Evolutionary conservation across 75 land plant species (phyloP), one percentile per base, ranked within the genome.

Genomic region (Sequoiadendron giganteum): DNA sequence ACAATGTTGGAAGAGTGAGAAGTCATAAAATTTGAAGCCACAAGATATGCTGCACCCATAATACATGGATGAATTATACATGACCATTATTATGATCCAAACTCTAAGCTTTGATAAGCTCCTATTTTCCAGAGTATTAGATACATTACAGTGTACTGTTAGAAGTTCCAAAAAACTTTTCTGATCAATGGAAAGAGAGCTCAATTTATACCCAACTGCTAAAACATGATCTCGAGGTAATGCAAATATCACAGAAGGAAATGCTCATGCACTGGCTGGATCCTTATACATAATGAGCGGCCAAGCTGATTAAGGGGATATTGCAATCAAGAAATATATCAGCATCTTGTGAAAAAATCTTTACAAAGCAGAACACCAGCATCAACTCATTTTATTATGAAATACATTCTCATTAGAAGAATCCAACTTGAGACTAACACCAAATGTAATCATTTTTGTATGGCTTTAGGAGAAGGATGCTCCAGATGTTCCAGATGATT

Each of bases 401-500:
- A 75, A 75, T 30, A 75, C 38, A 32, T 32, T 75, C 77, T 75
- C 77, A 68, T 28, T 25, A 75, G 39, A 75, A 75, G 77, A 39
- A 75, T 32, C 77, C 77, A 75, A 32, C 77, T 65, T 2, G 16
- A 75, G 77, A 32, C 4, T 75, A 75, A 75, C 13, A 65, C 70
- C 70, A 65, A 65, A 65, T 34, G 38, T 34, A 34, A 11, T 75
- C 77, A 75, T 1, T 32, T 52, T 34, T 75, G 77, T 34, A 75
- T 75, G 34, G 38, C 38, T 84, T 55, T 55, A 85, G 58, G 58
- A 85, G 86, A 55, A 54, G 42, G 65, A 91, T 54, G 92, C 88
- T 47, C 92, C 93, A 58, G 93, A 95, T 19, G 92, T 93, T 78
- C 96, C 96, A 43, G 96, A 94, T 34, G 96, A 95, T 85, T 93